phyloP scores from a whole-genome alignment of 2,329 filamentous ascomycete species.

The Sordariomycetes sp. region DNA sequence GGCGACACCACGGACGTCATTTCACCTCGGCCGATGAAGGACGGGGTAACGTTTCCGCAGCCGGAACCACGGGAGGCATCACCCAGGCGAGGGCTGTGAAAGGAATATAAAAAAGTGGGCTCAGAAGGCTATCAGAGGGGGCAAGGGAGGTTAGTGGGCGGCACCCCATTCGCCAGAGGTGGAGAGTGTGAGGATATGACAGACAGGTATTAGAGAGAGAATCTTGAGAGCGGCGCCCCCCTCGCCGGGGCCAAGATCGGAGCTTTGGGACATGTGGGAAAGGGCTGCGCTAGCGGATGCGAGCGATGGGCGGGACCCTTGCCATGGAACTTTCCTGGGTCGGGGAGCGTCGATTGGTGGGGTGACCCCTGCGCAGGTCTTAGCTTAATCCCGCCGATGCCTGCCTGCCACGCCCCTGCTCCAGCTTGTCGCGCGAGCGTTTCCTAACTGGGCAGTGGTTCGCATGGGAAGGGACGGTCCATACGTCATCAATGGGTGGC shows the following conservation, averaged over 20 bases:
- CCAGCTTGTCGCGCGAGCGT: not conserved
- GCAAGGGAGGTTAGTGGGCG: not conserved
- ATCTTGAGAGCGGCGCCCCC: not conserved
- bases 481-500: constrained; percentile 1
- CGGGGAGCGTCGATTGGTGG: not conserved
- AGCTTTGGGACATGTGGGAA: not conserved
- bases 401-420: not conserved
- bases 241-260: not conserved
- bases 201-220: not conserved
- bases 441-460: constrained; percentile 4
- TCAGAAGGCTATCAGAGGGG: not conserved
- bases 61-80: not conserved
- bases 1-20: not conserved
- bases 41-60: not conserved
- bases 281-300: not conserved
- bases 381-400: not conserved
- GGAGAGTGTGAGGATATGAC: not conserved
- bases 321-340: not conserved
- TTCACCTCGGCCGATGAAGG: not conserved
- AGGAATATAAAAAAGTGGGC: not conserved
- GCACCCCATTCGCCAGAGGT: not conserved
- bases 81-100: not conserved
- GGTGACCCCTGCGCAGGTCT: not conserved
- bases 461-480: not conserved
- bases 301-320: not conserved